Evolutionary conservation across 345 rosid species (phyloP).

Genomic region (Barbarea vulgaris): DNA sequence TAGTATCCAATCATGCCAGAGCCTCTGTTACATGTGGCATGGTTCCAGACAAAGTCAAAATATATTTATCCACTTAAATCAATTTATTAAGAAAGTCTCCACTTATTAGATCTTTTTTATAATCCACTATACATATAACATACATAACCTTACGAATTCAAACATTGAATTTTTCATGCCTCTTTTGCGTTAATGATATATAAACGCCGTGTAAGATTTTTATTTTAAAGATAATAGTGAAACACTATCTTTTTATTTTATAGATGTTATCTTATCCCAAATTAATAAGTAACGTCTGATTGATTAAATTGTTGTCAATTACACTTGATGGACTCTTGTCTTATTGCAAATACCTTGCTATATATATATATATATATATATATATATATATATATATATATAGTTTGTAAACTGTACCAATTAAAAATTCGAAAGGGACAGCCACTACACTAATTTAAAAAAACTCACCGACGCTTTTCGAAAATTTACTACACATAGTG

Average conservation of each 20-base stretch:
- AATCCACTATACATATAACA: constrained; percentile 17
- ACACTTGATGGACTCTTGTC: constrained; percentile 9
- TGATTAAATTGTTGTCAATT: constrained; percentile 11
- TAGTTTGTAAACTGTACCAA: background rate
- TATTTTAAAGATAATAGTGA: background rate
- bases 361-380: too few relatives aligned
- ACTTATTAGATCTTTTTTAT: background rate
- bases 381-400: too few relatives aligned
- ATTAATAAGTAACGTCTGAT: background rate
- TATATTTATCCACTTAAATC: constrained; percentile 7
- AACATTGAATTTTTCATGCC: constrained; percentile 20
- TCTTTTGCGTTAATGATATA: constrained; percentile 22
- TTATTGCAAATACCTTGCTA: constrained; percentile 2
- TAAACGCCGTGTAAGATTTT: background rate
- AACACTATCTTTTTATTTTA: background rate
- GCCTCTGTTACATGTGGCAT: constrained; percentile 27
- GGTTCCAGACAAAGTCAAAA: constrained; percentile 20
- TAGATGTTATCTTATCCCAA: background rate
- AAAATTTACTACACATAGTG: constrained; percentile 14
- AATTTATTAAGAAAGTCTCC: constrained; percentile 4
- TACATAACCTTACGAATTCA: constrained; percentile 22
- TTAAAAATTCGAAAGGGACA: constrained; percentile 10
- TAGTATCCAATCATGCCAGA: constrained; percentile 39
- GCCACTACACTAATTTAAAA: constrained; percentile 6
- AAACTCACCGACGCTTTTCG: constrained; percentile 9